These are phyloP conservation scores for Hemisphaericaspora subhashii DNA, from an alignment of 1,139 yeast genomes.

Conservation along the genomic window DNA sequence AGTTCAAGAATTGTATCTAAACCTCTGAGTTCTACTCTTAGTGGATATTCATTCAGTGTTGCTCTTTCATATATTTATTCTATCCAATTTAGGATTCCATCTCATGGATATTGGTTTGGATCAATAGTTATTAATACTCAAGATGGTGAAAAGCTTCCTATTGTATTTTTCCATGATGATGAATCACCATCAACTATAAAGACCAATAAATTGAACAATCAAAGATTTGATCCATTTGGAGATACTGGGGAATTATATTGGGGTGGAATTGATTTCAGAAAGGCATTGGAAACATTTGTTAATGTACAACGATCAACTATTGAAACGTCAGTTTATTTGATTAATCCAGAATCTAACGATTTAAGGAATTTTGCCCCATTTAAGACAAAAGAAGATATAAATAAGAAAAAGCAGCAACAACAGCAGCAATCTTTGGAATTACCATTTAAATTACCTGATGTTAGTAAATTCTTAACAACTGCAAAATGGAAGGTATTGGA, in stretches of 20 bases:
- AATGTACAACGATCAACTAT: conserved; percentile 66
- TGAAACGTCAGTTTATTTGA: conserved; percentile 69
- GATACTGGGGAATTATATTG: conserved; percentile 67
- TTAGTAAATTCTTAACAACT: conserved; percentile 54
- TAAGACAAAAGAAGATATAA: conserved; percentile 20
- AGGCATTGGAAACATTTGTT: conserved; percentile 52
- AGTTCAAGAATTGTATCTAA: conserved; percentile 39
- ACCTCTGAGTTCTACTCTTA: conserved; percentile 52
- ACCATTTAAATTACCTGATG: conserved; percentile 35
- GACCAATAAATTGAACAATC: conserved; percentile 57
- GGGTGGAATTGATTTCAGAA: conserved; percentile 86
- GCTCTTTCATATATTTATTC: conserved; percentile 67
- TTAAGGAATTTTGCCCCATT: conserved; percentile 74
- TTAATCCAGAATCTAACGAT: conserved; percentile 82
- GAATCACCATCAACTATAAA: conserved; percentile 73
- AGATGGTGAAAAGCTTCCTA: conserved; percentile 71
- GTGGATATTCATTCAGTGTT: conserved; percentile 66
- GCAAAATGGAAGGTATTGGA: conserved; percentile 88
- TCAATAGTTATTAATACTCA: conserved; percentile 72
- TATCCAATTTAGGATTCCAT: conserved; percentile 79
- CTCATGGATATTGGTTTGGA: conserved; percentile 91
- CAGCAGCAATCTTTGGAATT: conserved; percentile 1
- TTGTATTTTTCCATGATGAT: conserved; percentile 88
- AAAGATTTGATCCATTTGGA: conserved; percentile 74
- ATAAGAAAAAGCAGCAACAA: conserved; percentile 14